Base-by-base conservation (phyloP, 345 rosid genomes). In the Eucalyptus curtisii region DNA sequence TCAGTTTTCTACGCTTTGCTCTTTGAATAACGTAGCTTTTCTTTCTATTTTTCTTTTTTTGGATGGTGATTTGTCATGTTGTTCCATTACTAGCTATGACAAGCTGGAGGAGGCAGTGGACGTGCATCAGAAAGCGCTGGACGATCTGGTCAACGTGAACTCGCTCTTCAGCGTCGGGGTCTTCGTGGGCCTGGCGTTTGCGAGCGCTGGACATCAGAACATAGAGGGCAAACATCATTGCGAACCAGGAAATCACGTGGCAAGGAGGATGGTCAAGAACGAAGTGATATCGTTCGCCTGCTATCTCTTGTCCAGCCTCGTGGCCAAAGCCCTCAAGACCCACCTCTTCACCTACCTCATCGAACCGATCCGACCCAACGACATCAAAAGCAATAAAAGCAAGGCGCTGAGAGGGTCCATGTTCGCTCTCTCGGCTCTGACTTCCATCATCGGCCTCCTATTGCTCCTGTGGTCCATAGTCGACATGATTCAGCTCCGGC, bases 301-400 rank as follows among this genome's bases (percentile, higher is more conserved):
- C 88, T 93, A 89, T 90, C 93, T 92, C 86, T 50, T 91, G 6
- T 91, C 94, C 3, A 91, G 89, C 85, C 92, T 91, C 42, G 90
- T 88, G 19, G 94, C 94, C 53, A 92, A 92, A 81, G 87, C 92
- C 17, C 89, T n/a, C n/a, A n/a, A n/a, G n/a, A n/a, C n/a, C n/a
- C n/a, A n/a, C n/a, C n/a, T n/a, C n/a, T n/a, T n/a, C n/a, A n/a
- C n/a, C n/a, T 89, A 86, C 48, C 20, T 7, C 68, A 61, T 44
- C 45, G 37, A 27, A 14, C n/a, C n/a, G n/a, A n/a, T n/a, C n/a
- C n/a, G n/a, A n/a, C n/a, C n/a, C n/a, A n/a, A n/a, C n/a, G n/a
- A n/a, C n/a, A n/a, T n/a, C n/a, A n/a, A n/a, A 7, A 44, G 45
- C 2, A 2, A 44, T 2, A 8, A 9, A 2, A 44, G 45, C 33